phyloP scores from a whole-genome alignment of 2,329 filamentous ascomycete genomes.

The Colletotrichum cereale region DNA sequence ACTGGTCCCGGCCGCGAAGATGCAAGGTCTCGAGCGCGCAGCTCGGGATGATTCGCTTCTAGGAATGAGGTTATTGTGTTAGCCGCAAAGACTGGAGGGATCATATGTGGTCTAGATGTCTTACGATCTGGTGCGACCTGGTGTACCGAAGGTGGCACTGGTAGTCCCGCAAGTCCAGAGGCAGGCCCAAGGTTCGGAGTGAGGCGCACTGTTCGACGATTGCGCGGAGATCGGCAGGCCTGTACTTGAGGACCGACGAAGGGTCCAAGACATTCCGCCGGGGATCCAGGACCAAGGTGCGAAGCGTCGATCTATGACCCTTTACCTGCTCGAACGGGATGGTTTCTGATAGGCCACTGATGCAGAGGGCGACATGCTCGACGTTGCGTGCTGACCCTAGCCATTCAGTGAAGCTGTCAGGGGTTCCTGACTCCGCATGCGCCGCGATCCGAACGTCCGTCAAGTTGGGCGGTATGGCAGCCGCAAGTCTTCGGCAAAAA shows the following conservation, averaged over 20 bases:
- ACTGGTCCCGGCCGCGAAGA: not conserved
- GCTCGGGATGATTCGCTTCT: not conserved
- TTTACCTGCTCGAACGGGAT: not conserved
- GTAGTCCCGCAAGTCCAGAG: slow-evolving; percentile 1
- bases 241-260: slow-evolving; percentile 1
- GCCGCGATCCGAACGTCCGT: not conserved
- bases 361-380: not conserved
- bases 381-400: not conserved
- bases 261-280: not conserved
- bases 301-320: not conserved
- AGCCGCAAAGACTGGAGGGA: not conserved
- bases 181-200: not conserved
- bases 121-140: not conserved
- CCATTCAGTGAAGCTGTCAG: not conserved
- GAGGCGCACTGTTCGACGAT: slow-evolving; percentile 1
- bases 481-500: not conserved
- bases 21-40: not conserved
- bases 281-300: not conserved
- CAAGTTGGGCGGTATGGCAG: not conserved
- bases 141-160: not conserved
- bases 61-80: not conserved
- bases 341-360: not conserved
- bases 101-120: not conserved
- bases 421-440: not conserved
- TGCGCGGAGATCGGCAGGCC: not conserved